These are phyloP conservation scores for Scutellaria barbata DNA, from an alignment of 257 asterid genomes.

Conservation along the genomic window DNA sequence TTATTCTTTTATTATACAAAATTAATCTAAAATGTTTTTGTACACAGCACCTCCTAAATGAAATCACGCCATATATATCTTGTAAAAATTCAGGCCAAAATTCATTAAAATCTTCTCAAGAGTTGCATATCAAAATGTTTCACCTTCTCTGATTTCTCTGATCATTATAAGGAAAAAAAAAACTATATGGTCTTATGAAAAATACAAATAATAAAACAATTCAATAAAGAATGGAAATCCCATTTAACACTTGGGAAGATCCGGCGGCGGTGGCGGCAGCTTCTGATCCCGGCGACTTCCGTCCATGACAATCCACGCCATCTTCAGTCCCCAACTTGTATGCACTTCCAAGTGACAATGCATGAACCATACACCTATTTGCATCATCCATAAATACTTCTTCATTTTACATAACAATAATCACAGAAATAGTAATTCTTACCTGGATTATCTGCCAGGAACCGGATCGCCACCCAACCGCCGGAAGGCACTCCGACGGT, in stretches of 20 bases:
- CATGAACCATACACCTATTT: slow-evolving; percentile 73
- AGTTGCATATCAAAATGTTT: slow-evolving; percentile 17
- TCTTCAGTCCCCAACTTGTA: slow-evolving; percentile 78
- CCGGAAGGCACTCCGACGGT: slow-evolving; percentile 67
- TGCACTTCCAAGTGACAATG: slow-evolving; percentile 79
- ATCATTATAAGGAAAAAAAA: too few species aligned
- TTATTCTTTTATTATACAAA: neutral
- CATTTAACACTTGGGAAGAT: slow-evolving; percentile 76
- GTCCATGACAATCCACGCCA: slow-evolving; percentile 71
- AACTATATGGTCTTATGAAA: too few species aligned
- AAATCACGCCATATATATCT: neutral
- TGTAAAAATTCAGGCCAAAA: neutral
- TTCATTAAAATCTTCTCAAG: slow-evolving; percentile 1
- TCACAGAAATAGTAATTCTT: neutral
- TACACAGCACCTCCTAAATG: too few species aligned
- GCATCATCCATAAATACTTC: neutral
- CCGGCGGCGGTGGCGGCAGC: slow-evolving; percentile 69
- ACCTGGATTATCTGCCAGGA: slow-evolving; percentile 78
- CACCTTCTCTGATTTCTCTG: neutral
- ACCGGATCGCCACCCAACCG: slow-evolving; percentile 71
- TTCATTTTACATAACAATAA: neutral
- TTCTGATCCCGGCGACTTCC: slow-evolving; percentile 61
- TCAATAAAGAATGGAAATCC: slow-evolving; percentile 3
- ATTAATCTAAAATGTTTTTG: too few species aligned
- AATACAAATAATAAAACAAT: neutral